Conservation (phyloP, 2,329 filamentous ascomycete species). For the Neofusicoccum kwambonambiense region DNA sequence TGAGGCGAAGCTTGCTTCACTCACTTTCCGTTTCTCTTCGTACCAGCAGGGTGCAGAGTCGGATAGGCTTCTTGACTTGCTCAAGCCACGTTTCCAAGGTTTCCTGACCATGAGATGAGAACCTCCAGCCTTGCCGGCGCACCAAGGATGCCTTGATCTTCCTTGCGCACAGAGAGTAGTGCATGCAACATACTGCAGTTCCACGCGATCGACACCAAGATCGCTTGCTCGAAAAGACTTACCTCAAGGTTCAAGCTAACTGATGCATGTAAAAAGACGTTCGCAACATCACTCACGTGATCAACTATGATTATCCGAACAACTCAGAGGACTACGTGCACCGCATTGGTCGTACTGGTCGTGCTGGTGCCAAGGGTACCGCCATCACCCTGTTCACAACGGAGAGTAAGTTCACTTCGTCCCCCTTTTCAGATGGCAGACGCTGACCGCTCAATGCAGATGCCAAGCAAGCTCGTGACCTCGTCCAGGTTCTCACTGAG, state of each 20-base stretch:
- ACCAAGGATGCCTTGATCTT: constrained; percentile 43
- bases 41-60: constrained; percentile 69
- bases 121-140: constrained; percentile 46
- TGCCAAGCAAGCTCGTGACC: constrained; percentile 77
- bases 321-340: constrained; percentile 73
- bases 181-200: constrained; percentile 54
- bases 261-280: constrained; percentile 85
- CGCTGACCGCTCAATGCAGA: constrained; percentile 33
- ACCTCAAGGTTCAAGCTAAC: constrained; percentile 68
- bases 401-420: constrained; percentile 75
- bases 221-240: constrained; percentile 45
- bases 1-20: constrained; percentile 69
- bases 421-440: constrained; percentile 19
- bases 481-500: constrained; percentile 87
- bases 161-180: constrained; percentile 57
- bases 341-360: constrained; percentile 67
- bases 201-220: constrained; percentile 60
- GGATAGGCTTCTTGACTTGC: constrained; percentile 75
- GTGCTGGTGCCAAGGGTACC: constrained; percentile 83
- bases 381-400: constrained; percentile 98
- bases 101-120: constrained; percentile 60
- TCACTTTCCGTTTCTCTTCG: constrained; percentile 74
- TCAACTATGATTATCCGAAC: constrained; percentile 99
- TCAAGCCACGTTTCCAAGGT: constrained; percentile 76
- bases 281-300: constrained; percentile 99